A percentile compares a stretch with the other conserved stretches of the same genome.
phyloP scores from a whole-genome alignment of 1,284 basidiomycete species.

The Sporisorium iseilematis-ciliati region DNA sequence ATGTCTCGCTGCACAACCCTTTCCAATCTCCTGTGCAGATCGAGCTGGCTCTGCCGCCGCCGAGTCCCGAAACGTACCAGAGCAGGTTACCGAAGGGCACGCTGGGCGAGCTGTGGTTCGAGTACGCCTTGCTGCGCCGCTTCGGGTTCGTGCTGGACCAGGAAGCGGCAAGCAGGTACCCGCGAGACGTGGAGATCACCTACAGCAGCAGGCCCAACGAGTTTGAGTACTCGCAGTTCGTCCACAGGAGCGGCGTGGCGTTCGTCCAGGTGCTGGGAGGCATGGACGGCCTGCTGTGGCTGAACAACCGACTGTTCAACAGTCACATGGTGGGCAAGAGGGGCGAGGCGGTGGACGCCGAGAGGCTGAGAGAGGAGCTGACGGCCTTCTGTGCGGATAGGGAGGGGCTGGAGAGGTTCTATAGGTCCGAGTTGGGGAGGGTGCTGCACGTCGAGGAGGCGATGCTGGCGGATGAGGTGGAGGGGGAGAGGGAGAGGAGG shows the following conservation, averaged over 20 bases:
- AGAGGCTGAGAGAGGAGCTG: constrained; percentile 32
- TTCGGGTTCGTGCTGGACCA: constrained; percentile 69
- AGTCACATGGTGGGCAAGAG: constrained; percentile 31
- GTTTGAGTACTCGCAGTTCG: constrained; percentile 67
- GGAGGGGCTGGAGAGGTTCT: constrained; percentile 57
- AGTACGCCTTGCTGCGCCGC: constrained; percentile 61
- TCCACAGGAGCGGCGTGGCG: constrained; percentile 64
- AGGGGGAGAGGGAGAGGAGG: constrained; percentile 17
- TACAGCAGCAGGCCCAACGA: constrained; percentile 65
- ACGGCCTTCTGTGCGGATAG: constrained; percentile 55
- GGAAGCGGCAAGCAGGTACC: constrained; percentile 61
- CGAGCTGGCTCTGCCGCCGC: constrained; percentile 61
- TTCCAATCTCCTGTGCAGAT: constrained; percentile 68
- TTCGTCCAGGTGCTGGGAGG: constrained; percentile 68
- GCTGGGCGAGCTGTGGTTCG: constrained; percentile 61
- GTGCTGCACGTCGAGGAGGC: constrained; percentile 43
- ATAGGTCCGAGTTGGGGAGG: constrained; percentile 43
- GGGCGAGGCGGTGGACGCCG: no score
- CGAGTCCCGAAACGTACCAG: constrained; percentile 49
- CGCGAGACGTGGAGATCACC: constrained; percentile 54
- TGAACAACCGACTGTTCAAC: constrained; percentile 66
- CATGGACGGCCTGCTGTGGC: constrained; percentile 66
- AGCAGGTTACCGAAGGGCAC: constrained; percentile 47
- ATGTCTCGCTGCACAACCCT: constrained; percentile 65
- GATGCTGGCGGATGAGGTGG: constrained; percentile 23